Evolutionary conservation across 129 eudicot species (phyloP), one percentile per base, ranked within the genome.

Genomic region (Ambrosia trifida): DNA sequence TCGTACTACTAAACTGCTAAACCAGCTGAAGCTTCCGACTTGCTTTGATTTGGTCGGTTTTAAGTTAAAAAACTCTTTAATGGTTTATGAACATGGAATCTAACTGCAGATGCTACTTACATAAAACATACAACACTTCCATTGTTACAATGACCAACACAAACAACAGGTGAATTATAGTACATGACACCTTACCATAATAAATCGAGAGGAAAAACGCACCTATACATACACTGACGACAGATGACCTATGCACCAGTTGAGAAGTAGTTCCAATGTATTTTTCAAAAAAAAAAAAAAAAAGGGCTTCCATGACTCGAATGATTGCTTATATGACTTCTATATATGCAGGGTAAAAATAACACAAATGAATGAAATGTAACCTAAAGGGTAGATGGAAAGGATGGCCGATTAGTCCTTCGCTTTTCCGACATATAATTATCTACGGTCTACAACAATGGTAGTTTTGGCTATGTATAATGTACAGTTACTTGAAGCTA

Each of bases 331-430:
- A 69, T 50, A 69, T 69, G 73, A 20, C 63, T 61, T 77, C 75
- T 76, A 69, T 77, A 70, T 76, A 69, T 69, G 60, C 52, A 59
- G 44, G 64, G 58, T 63, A 32, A 54, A 64, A 62, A 54, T 67
- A 36, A 81, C 68, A 70, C 45, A 65, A 79, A 45, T 7, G 67
- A 72, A 73, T 38, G 50, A 56, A 83, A 68, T 40, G 67, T 58
- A 75, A 74, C 64, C 53, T 46, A 64, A 81, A 52, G 75, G 68
- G 69, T 43, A 69, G 72, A 74, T 52, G 86, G 85, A 87, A 84
- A 79, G 93, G 93, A 84, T 84, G 89, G 89, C 89, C 31, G 51
- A 58, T 79, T 66, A 59, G 81, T 87, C 89, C 69, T 78, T 85
- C 90, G 56, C 95, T 85, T 88, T 88, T 88, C 95, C 84, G 68